Evolutionary conservation across 305 asterid genomes (phyloP), one percentile per base, ranked within the genome.

Genomic region (Fraxinus floribunda): DNA sequence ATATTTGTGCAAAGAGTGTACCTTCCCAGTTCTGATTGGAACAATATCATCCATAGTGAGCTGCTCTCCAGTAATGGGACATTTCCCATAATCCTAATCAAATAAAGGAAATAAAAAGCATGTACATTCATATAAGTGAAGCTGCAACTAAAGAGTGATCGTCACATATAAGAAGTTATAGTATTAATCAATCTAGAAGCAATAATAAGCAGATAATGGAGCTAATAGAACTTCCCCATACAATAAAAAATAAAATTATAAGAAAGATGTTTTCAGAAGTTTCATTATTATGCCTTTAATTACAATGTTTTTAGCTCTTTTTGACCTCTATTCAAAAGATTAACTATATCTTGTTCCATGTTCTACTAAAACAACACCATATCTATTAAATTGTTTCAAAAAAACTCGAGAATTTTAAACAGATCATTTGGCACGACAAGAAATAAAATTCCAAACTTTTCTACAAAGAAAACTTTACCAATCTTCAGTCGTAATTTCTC

Each of bases 61-160:
- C 70, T 98, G 91, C 84, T 94, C 98, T 55, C 97, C 97, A 38
- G 98, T 97, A 83, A 97, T 89, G 39, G 99, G 99, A 84, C 99
- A 97, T 88, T 97, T 97, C 18, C 98, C 98, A 85, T 78, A 90
- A 86, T 97, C 98, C 99, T 97, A 87, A 71, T 11, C 57, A 85
- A 76, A 85, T 5, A 80, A 66, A 30, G 52, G 7, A 72, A 3
- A 66, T 11, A 26, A 9, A 10, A n/a, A 73, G 70, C 70, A 18
- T 20, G 70, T 60, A 60, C 70, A 20, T 18, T 22, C 30, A 76
- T 68, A 22, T 72, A 76, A 44, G 35, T 34, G 18, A 36, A 57
- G 35, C 73, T 81, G 81, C 79, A 26, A 78, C 81, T 78, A 52
- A 24, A 41, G 6, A 64, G 39, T 79, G 30, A 73, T 60, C 35